phyloP scores from a whole-genome alignment of 2,329 filamentous ascomycete genomes.

The Cordyceps pruinosa region DNA sequence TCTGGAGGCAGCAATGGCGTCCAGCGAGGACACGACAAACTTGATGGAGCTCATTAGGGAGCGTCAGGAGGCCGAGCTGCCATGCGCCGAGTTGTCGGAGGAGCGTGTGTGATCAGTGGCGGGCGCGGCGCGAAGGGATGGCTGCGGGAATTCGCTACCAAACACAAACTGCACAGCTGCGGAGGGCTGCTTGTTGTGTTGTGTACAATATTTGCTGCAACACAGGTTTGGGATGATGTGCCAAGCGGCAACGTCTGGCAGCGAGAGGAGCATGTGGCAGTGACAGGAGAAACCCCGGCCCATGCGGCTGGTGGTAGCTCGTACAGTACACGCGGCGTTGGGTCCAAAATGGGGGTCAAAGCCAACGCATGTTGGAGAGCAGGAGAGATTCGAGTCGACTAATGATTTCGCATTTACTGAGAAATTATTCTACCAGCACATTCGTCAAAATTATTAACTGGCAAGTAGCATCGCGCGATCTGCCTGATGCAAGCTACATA shows the following conservation, averaged over 20 bases:
- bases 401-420: background rate
- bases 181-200: background rate
- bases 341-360: background rate
- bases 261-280: slow-evolving; percentile 8
- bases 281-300: slow-evolving; percentile 13
- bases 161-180: background rate
- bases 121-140: background rate
- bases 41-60: slow-evolving; percentile 86
- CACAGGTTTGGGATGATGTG: background rate
- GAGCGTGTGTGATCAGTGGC: background rate
- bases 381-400: background rate
- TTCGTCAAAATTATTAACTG: too few species aligned
- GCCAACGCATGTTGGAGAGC: background rate
- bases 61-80: slow-evolving; percentile 33
- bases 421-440: too few species aligned
- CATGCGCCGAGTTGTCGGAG: slow-evolving; percentile 31
- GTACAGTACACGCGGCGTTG: slow-evolving; percentile 8
- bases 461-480: too few species aligned
- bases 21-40: slow-evolving; percentile 89
- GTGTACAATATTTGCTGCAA: background rate
- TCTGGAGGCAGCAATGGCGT: slow-evolving; percentile 84
- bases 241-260: background rate
- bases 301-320: slow-evolving; percentile 6
- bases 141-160: background rate
- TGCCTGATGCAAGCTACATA: too few species aligned